A percentile compares a stretch with the other conserved stretches of the same genome.
Evolutionary conservation across 495 filamentous ascomycete genomes (phyloP).

Genomic region (Articulospora tetracladia): DNA sequence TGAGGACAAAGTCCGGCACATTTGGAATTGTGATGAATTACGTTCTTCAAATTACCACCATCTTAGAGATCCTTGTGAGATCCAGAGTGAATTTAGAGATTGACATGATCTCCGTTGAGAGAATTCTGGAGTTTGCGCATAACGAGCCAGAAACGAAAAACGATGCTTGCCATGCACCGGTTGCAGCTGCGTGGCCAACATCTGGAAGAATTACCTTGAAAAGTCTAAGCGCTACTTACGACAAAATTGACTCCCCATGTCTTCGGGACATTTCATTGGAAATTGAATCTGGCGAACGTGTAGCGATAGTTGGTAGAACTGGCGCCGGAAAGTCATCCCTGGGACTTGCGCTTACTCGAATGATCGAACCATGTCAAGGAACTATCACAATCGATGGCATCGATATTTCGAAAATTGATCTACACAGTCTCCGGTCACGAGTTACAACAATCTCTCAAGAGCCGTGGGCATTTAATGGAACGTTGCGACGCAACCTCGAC

Average conservation of each 20-base stretch:
- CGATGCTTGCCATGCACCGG: too few relatives aligned
- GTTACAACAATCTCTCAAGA: constrained; percentile 39
- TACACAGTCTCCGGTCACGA: constrained; percentile 23
- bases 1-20: too few relatives aligned
- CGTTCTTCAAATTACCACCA: too few relatives aligned
- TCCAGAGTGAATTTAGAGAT: too few relatives aligned
- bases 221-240: background rate
- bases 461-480: constrained; percentile 26
- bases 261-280: constrained; percentile 24
- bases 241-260: background rate
- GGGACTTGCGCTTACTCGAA: constrained; percentile 27
- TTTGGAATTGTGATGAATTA: too few relatives aligned
- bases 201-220: background rate
- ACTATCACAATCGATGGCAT: constrained; percentile 24
- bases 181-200: background rate
- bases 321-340: constrained; percentile 26
- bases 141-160: too few relatives aligned
- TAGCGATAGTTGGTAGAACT: constrained; percentile 3
- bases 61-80: too few relatives aligned
- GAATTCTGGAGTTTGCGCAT: too few relatives aligned
- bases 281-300: constrained; percentile 20
- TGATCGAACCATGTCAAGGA: constrained; percentile 22
- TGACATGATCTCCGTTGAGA: too few relatives aligned
- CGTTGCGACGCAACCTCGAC: constrained; percentile 22
- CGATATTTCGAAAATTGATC: constrained; percentile 25